phyloP scores from a whole-genome alignment of 768 basidiomycete genomes.

The Tylopilus rubrobrunneus region DNA sequence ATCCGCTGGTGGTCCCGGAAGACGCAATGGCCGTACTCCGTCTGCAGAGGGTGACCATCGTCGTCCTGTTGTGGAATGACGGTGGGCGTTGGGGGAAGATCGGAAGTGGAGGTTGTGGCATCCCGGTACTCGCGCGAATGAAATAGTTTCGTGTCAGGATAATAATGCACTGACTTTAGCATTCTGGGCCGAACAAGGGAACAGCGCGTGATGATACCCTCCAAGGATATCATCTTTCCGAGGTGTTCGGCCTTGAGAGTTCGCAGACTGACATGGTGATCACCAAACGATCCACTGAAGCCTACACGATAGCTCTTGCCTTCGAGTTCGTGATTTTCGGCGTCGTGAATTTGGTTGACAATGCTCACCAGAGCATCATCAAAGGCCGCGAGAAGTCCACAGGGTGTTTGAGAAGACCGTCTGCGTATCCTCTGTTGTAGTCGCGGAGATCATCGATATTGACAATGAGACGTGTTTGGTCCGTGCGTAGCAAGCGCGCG shows the following conservation, averaged over 20 bases:
- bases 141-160: constrained; percentile 80
- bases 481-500: constrained; percentile 72
- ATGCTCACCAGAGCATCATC: constrained; percentile 78
- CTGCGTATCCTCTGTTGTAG: constrained; percentile 82
- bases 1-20: constrained; percentile 97
- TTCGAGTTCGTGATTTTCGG: constrained; percentile 76
- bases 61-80: constrained; percentile 91
- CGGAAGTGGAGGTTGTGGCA: constrained; percentile 81
- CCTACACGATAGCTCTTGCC: constrained; percentile 84
- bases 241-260: constrained; percentile 85
- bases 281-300: constrained; percentile 94
- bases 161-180: constrained; percentile 95
- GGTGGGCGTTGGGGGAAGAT: constrained; percentile 79
- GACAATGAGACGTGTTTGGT: constrained; percentile 85
- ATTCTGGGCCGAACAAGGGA: constrained; percentile 98
- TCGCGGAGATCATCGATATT: constrained; percentile 96
- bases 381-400: constrained; percentile 80
- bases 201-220: constrained; percentile 97
- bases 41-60: constrained; percentile 80
- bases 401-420: constrained; percentile 87
- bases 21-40: constrained; percentile 87
- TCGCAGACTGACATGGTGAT: constrained; percentile 95
- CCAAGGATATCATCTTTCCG: constrained; percentile 93
- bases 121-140: constrained; percentile 91
- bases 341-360: constrained; percentile 70